Conservation (phyloP, 1,284 basidiomycete genomes). For the Sphagnurus paluster region DNA sequence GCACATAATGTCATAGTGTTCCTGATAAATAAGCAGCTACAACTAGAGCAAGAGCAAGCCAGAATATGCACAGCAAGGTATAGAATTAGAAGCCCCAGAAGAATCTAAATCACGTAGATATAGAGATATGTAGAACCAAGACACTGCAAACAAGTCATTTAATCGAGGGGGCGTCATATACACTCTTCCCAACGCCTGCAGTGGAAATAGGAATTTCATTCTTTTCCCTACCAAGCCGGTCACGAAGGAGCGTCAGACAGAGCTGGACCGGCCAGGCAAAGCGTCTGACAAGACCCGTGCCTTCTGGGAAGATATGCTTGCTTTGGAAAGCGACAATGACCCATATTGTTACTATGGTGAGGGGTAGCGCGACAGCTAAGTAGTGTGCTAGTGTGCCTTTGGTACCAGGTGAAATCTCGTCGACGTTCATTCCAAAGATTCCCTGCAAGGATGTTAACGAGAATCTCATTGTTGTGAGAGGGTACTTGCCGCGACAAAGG, state of each 20-base stretch:
- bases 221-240: not conserved
- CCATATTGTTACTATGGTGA: slow-evolving; percentile 37
- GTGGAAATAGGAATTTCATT: slow-evolving; percentile 10
- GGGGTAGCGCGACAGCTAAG: slow-evolving; percentile 31
- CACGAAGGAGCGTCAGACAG: slow-evolving; percentile 9
- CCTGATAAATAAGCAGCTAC: too few species aligned
- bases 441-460: slow-evolving; percentile 29
- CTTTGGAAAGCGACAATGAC: slow-evolving; percentile 36
- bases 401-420: slow-evolving; percentile 33
- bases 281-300: slow-evolving; percentile 18
- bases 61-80: too few species aligned
- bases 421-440: slow-evolving; percentile 54
- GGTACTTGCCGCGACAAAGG: slow-evolving; percentile 44
- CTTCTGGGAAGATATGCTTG: slow-evolving; percentile 19
- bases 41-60: too few species aligned
- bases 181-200: too few species aligned
- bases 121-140: too few species aligned
- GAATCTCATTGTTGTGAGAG: not conserved
- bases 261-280: slow-evolving; percentile 25
- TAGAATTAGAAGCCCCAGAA: too few species aligned
- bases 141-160: too few species aligned
- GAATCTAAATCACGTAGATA: too few species aligned
- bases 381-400: slow-evolving; percentile 32
- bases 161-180: not conserved
- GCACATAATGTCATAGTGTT: too few species aligned